These are phyloP conservation scores for Ascochyta rabiei DNA, from an alignment of 2,329 filamentous ascomycete species.

Conservation along the genomic window DNA sequence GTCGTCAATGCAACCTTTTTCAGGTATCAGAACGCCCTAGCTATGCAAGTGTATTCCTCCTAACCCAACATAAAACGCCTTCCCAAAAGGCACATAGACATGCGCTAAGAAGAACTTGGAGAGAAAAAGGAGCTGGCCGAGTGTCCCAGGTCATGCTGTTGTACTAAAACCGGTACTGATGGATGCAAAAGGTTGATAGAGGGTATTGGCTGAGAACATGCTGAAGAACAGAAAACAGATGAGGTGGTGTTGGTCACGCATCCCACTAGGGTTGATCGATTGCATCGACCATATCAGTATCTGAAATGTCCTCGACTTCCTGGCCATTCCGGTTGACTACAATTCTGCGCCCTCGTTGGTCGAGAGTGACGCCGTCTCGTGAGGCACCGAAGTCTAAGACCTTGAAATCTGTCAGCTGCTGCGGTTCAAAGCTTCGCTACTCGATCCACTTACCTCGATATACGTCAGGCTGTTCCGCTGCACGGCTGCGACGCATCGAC, in stretches of 20 bases:
- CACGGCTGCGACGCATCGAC: conserved; percentile 93
- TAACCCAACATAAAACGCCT: conserved; percentile 21
- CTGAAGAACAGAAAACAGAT: conserved; percentile 11
- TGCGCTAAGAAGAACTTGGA: neutral
- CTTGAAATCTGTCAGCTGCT: conserved; percentile 58
- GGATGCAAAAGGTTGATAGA: conserved; percentile 15
- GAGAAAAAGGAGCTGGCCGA: conserved; percentile 3
- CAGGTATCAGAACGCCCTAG: conserved; percentile 26
- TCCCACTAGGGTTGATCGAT: conserved; percentile 30
- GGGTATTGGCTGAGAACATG: conserved; percentile 43
- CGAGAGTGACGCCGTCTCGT: conserved; percentile 80
- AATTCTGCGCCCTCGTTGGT: conserved; percentile 80
- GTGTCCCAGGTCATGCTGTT: conserved; percentile 8
- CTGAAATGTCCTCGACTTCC: conserved; percentile 44
- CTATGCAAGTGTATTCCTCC: conserved; percentile 32
- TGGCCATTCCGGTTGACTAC: conserved; percentile 54
- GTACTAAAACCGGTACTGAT: conserved; percentile 13
- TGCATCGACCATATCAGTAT: conserved; percentile 38
- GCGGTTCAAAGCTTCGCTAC: neutral
- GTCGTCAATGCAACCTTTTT: conserved; percentile 16
- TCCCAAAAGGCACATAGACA: conserved; percentile 16
- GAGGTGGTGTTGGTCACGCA: neutral
- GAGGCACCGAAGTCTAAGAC: conserved; percentile 96
- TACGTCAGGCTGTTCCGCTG: conserved; percentile 92
- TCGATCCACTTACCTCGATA: conserved; percentile 69